Base-by-base conservation (phyloP, 2,329 filamentous ascomycete genomes). In the Ophioceras dolichostomum region DNA sequence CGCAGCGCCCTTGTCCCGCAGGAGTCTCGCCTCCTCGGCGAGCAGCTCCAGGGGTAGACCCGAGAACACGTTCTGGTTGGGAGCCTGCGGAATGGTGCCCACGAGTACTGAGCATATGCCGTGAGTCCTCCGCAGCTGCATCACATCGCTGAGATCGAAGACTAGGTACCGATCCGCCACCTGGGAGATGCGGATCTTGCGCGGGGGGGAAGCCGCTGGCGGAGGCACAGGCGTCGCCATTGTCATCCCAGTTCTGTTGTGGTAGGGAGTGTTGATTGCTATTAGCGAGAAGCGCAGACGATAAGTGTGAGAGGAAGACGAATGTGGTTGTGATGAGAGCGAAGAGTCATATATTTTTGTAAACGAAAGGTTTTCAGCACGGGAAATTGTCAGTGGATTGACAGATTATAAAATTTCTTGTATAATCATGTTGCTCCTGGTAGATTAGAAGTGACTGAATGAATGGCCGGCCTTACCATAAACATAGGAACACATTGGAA, bases 61-160 rank as follows among this genome's bases (percentile, higher is more conserved):
- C 41, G 89, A 73, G 55, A 96, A 96, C 40, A 94, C 73, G 61
- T 94, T 96, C 60, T 98, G 91, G 49, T 93, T 89, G 5, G 88
- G 87, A 40, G 86, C 80, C 59, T 96, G 88, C 2, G 91, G 89
- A 21, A 94, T 76, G 7, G 84, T 88, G 40, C 91, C 91, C 41
- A 84, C 79, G 39, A 94, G 69, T 22, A 91, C 81, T 44, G 87
- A 87, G 52, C 83, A 88, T 49, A 94, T 86, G 55, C 85, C 79
- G 62, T 94, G 74, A 49, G 76, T 67, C 43, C 83, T 77, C 46
- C 91, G 83, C 44, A 94, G 68, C 55, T 80, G 73, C 49, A 82
- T 78, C 42, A 87, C 81, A 45, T 79, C 76, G 53, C 87, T 75
- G 49, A 86, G 75, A 55, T 94, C 86, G 66, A 95, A 96, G 47